Percentiles rank a stretch among this genome's conserved stretches.
These are phyloP conservation scores for Alternaria postmessia DNA, from an alignment of 2,329 filamentous ascomycete species.

Conservation along the genomic window DNA sequence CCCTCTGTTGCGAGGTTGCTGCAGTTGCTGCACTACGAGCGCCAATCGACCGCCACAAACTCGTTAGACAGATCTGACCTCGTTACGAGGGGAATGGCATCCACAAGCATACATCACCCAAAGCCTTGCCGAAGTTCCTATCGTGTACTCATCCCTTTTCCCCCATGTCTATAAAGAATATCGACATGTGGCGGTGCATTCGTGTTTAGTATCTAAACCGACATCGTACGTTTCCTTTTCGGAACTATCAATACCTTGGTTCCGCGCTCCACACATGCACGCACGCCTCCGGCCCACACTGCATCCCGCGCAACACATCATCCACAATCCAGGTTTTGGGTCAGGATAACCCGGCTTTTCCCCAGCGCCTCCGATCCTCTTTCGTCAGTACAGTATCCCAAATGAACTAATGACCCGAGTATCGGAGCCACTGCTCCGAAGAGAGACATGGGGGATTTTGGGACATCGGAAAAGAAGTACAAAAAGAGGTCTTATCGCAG, in stretches of 20 bases:
- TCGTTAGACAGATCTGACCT: neutral
- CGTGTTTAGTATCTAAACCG: neutral
- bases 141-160: neutral
- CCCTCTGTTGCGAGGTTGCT: neutral
- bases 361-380: neutral
- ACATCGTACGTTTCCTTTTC: slow-evolving; percentile 6
- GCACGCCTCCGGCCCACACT: slow-evolving; percentile 6
- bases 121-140: slow-evolving; percentile 1
- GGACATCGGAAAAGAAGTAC: slow-evolving; percentile 1
- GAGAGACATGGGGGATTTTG: neutral
- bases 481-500: neutral
- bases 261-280: slow-evolving; percentile 7
- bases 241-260: slow-evolving; percentile 7
- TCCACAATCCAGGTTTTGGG: slow-evolving; percentile 5
- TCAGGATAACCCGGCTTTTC: slow-evolving; percentile 8
- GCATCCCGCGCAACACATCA: slow-evolving; percentile 8
- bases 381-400: slow-evolving; percentile 3
- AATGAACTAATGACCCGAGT: neutral
- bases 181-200: slow-evolving; percentile 18
- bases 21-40: neutral
- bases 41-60: neutral
- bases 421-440: slow-evolving; percentile 4
- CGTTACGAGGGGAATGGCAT: neutral
- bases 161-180: neutral
- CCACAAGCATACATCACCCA: neutral